Percentiles rank a stretch among this genome's conserved stretches.
Evolutionary conservation across 2,329 filamentous ascomycete genomes (phyloP).

Genomic region (Pyrenochaeta sp.): DNA sequence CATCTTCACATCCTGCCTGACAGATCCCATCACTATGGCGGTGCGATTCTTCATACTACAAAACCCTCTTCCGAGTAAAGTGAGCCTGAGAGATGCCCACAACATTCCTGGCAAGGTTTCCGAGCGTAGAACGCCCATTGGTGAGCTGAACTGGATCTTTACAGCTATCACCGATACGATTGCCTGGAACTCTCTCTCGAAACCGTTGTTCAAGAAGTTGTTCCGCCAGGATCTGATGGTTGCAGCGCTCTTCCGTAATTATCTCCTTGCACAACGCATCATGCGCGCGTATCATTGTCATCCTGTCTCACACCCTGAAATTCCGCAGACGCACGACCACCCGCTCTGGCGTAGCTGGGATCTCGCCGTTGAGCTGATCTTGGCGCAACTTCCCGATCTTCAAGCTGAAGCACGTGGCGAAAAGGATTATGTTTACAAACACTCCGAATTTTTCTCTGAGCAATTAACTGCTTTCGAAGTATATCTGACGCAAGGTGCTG

Average conservation of each 20-base stretch:
- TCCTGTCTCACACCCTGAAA: slow-evolving; percentile 86
- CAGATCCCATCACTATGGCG: slow-evolving; percentile 97
- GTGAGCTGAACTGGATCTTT: slow-evolving; percentile 99
- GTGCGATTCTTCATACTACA: slow-evolving; percentile 96
- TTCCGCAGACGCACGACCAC: slow-evolving; percentile 96
- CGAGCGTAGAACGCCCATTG: slow-evolving; percentile 90
- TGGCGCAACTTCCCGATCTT: slow-evolving; percentile 86
- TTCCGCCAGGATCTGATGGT: slow-evolving; percentile 99
- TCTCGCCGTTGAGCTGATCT: slow-evolving; percentile 91
- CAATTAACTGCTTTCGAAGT: slow-evolving; percentile 97
- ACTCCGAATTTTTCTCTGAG: slow-evolving; percentile 96
- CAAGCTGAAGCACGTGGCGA: slow-evolving; percentile 78
- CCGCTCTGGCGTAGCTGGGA: slow-evolving; percentile 98
- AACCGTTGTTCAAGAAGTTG: slow-evolving; percentile 92
- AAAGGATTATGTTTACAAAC: slow-evolving; percentile 86
- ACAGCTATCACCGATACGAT: slow-evolving; percentile 99
- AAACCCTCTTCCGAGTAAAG: slow-evolving; percentile 74
- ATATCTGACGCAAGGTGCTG: slow-evolving; percentile 84
- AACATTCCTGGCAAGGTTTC: slow-evolving; percentile 91
- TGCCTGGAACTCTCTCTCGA: slow-evolving; percentile 93
- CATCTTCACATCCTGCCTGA: slow-evolving; percentile 94
- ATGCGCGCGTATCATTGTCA: slow-evolving; percentile 98
- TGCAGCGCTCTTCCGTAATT: slow-evolving; percentile 96
- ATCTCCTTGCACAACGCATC: slow-evolving; percentile 90
- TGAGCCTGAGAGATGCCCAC: slow-evolving; percentile 83